Conservation (phyloP, 1,284 basidiomycete species). For the Hypsizygus ulmarius region DNA sequence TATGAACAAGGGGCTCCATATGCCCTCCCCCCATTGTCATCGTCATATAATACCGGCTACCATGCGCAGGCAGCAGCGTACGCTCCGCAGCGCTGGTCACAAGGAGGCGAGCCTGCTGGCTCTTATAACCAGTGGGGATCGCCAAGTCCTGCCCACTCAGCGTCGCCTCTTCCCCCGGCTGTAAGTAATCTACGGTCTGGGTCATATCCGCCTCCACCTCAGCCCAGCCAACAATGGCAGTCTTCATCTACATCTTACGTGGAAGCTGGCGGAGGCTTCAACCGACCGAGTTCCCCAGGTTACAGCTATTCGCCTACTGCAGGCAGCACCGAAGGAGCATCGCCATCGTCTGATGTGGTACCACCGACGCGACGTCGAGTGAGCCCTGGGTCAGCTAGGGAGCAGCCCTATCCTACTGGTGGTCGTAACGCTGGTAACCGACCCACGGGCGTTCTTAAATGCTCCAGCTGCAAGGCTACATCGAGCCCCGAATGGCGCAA, state of each 20-base stretch:
- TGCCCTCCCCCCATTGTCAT: conserved; percentile 41
- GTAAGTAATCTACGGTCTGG: conserved; percentile 49
- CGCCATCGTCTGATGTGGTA: conserved; percentile 46
- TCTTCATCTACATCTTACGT: conserved; percentile 32
- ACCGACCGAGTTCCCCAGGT: conserved; percentile 42
- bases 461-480: conserved; percentile 80
- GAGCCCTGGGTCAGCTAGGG: conserved; percentile 38
- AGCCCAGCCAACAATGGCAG: conserved; percentile 36
- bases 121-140: conserved; percentile 41
- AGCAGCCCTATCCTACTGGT: conserved; percentile 30
- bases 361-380: conserved; percentile 63
- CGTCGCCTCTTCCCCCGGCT: conserved; percentile 30
- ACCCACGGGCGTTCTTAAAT: conserved; percentile 71
- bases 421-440: conserved; percentile 51
- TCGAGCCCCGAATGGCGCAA: conserved; percentile 95
- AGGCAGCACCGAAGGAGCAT: conserved; percentile 27
- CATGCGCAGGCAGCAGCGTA: conserved; percentile 37
- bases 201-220: conserved; percentile 37
- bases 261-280: conserved; percentile 21
- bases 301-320: conserved; percentile 37
- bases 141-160: conserved; percentile 35
- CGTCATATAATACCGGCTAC: conserved; percentile 41
- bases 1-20: conserved; percentile 45
- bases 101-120: conserved; percentile 36
- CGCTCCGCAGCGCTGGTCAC: conserved; percentile 48